phyloP scores from a whole-genome alignment of 495 filamentous ascomycete species.

The Lophiotrema nucula region DNA sequence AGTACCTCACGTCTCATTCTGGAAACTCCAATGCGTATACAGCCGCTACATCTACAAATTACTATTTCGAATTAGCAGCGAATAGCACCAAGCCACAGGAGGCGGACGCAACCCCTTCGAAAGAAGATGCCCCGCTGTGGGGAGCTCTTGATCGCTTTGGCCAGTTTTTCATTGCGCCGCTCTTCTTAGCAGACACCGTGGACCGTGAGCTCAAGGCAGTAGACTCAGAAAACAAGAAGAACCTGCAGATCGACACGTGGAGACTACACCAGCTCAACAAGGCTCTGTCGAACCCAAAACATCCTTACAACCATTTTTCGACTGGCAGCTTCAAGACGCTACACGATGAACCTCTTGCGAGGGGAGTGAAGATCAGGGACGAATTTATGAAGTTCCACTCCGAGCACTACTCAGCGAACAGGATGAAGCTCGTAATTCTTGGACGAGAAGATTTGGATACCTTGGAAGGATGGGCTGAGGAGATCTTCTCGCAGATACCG shows the following conservation, averaged over 20 bases:
- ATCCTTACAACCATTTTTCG: conserved; percentile 95
- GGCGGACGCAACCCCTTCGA: conserved; percentile 4
- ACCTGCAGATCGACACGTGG: conserved; percentile 94
- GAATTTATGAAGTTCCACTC: conserved; percentile 94
- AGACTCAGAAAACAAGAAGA: conserved; percentile 99
- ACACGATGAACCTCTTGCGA: conserved; percentile 75
- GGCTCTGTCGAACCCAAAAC: conserved; percentile 80
- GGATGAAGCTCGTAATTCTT: conserved; percentile 91
- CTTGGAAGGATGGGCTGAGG: conserved; percentile 81
- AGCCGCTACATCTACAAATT: conserved; percentile 90
- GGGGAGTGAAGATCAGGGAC: conserved; percentile 82
- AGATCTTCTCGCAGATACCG: conserved; percentile 77
- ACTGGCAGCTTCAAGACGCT: conserved; percentile 90
- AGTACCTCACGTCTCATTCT: conserved; percentile 84
- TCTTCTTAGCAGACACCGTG: conserved; percentile 85
- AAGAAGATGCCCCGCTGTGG: conserved; percentile 65
- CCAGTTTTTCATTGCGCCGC: conserved; percentile 91
- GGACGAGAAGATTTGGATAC: conserved; percentile 87
- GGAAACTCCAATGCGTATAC: conserved; percentile 96
- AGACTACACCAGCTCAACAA: conserved; percentile 89
- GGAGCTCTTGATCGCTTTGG: conserved; percentile 94
- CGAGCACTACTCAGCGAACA: conserved; percentile 89
- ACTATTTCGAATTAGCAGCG: conserved; percentile 86
- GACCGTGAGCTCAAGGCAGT: conserved; percentile 91
- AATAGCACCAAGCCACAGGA: conserved; percentile 25